Evolutionary conservation across 257 asterid genomes (phyloP).

Genomic region (Hygrophila difformis): DNA sequence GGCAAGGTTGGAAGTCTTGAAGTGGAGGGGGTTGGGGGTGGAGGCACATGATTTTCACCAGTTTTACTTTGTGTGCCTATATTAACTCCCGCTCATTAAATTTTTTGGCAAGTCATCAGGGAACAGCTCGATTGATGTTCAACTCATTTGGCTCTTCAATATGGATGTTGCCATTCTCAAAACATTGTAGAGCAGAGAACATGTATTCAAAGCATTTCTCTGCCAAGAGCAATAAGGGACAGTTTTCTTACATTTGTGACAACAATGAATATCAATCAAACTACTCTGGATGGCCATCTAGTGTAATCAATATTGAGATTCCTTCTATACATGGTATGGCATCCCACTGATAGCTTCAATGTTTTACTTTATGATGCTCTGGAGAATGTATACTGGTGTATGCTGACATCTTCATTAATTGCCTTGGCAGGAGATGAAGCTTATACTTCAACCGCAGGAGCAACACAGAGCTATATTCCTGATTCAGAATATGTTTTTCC

Average conservation of each 20-base stretch:
- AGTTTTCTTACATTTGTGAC: slow-evolving; percentile 52
- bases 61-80: no score
- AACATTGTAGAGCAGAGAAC: slow-evolving; percentile 77
- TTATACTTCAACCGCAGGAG: slow-evolving; percentile 63
- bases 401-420: slow-evolving; percentile 22
- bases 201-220: slow-evolving; percentile 68
- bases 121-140: slow-evolving; percentile 97
- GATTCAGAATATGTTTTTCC: slow-evolving; percentile 73
- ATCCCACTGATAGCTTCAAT: neutral
- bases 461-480: slow-evolving; percentile 45
- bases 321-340: slow-evolving; percentile 65
- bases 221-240: slow-evolving; percentile 47
- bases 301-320: slow-evolving; percentile 72
- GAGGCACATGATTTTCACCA: no score
- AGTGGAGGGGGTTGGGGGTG: no score
- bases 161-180: slow-evolving; percentile 94
- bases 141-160: slow-evolving; percentile 88
- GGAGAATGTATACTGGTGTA: slow-evolving; percentile 13
- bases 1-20: no score
- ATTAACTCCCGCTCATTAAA: no score
- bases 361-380: no score
- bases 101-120: slow-evolving; percentile 76
- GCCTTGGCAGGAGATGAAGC: slow-evolving; percentile 61
- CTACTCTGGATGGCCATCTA: slow-evolving; percentile 98
- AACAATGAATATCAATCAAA: slow-evolving; percentile 56